Conservation (phyloP, 1,139 yeast genomes). For the Hyphopichia burtonii region DNA sequence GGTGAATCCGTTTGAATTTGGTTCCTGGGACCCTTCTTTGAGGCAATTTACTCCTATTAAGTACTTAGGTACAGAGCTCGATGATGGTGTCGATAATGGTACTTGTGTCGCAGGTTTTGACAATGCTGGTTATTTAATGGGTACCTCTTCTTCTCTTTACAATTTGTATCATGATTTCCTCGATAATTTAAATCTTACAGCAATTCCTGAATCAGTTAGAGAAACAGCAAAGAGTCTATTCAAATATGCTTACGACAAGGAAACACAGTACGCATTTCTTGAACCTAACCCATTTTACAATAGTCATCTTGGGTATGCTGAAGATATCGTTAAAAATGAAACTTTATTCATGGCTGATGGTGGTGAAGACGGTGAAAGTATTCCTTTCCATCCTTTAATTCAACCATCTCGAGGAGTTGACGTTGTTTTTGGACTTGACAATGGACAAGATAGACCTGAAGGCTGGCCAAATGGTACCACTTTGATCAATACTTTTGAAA, state of each 20-base stretch:
- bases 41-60: slow-evolving; percentile 64
- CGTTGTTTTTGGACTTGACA: slow-evolving; percentile 45
- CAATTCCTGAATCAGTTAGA: slow-evolving; percentile 43
- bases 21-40: slow-evolving; percentile 84
- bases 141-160: slow-evolving; percentile 80
- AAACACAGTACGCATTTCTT: slow-evolving; percentile 44
- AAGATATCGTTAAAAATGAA: slow-evolving; percentile 28
- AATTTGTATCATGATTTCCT: slow-evolving; percentile 49
- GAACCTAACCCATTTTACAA: slow-evolving; percentile 54
- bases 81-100: slow-evolving; percentile 48
- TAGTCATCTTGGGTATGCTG: slow-evolving; percentile 37
- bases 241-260: slow-evolving; percentile 41
- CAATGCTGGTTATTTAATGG: slow-evolving; percentile 81
- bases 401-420: slow-evolving; percentile 41
- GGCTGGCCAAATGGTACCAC: slow-evolving; percentile 45
- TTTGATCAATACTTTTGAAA: slow-evolving; percentile 51
- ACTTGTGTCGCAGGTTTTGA: slow-evolving; percentile 70
- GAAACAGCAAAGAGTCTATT: slow-evolving; percentile 24
- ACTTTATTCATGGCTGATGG: slow-evolving; percentile 44
- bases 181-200: slow-evolving; percentile 34
- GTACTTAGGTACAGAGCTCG: slow-evolving; percentile 70
- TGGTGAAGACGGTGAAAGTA: slow-evolving; percentile 43
- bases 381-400: slow-evolving; percentile 41
- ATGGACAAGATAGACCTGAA: slow-evolving; percentile 45
- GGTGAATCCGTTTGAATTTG: slow-evolving; percentile 78